Evolutionary conservation across 2,329 filamentous ascomycete species (phyloP), one percentile per base, ranked within the genome.

Genomic region (Epichloe typhina): DNA sequence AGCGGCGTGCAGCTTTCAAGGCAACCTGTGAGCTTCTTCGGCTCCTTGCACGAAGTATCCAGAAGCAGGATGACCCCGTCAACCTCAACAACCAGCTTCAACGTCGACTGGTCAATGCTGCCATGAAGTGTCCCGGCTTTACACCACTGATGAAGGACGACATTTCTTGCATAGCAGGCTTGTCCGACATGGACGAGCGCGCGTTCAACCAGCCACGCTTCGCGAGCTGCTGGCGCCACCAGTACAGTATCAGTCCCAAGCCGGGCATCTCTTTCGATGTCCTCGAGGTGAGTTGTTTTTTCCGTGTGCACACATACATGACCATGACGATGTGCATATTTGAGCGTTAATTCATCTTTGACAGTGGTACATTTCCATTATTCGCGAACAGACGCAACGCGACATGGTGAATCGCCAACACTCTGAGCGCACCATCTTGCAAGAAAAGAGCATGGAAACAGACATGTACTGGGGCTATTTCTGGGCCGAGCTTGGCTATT

Each of bases 131-230:
- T 58, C 70, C 73, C 2, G 81, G 80, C 2, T 83, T 84, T 60
- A 80, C 76, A 3, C 67, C 75, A 1, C 54, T 72, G n/a, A 76
- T 79, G 68, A 83, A 83, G 64, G 76, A 82, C 57, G 74, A 79
- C 56, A 69, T 84, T 55, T 70, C 74, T 6, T 70, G 57, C 49
- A 49, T 70, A n/a, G 65, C 65, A 3, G 60, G 62, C 15, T 57
- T 78, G 54, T 41, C 59, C 0, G 64, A 70, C 0, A 44, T 54
- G 15, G 66, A 68, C 45, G 55, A 66, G 46, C 60, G 59, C 5
- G 62, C 66, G 21, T 72, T 69, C 56, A 72, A 72, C 45, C 68
- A 75, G 59, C 77, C 79, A 1, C 67, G 65, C 4, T 69, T 68
- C 49, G 69, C 76, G 1, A 55, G 69, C 17, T 55, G 64, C 36